phyloP scores from a whole-genome alignment of 768 basidiomycete species.

The Leccinum rimulosum region DNA sequence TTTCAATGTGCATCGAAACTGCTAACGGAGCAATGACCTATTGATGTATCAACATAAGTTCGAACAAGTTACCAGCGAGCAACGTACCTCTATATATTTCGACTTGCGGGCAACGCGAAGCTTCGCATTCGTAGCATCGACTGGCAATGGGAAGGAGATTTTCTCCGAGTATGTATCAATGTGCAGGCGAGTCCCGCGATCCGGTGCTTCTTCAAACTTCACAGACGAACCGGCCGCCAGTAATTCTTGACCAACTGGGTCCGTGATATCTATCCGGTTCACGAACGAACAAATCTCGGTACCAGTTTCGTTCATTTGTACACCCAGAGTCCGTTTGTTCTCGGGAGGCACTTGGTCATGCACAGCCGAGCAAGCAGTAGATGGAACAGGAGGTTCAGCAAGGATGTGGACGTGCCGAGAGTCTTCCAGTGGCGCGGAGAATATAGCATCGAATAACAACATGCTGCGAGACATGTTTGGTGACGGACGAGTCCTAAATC shows the following conservation, averaged over 20 bases:
- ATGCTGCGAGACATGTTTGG: neutral
- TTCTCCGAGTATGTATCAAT: conserved; percentile 21
- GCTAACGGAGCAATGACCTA: conserved; percentile 23
- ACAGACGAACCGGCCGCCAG: conserved; percentile 19
- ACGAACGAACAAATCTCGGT: conserved; percentile 19
- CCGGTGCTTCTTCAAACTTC: conserved; percentile 11
- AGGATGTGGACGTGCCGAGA: conserved; percentile 25
- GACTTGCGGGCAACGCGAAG: conserved; percentile 55
- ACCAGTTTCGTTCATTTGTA: conserved; percentile 15
- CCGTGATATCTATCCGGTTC: conserved; percentile 21
- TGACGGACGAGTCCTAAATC: conserved; percentile 21
- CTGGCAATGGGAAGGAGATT: conserved; percentile 44
- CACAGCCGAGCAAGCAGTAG: conserved; percentile 1
- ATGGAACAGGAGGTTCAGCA: conserved; percentile 17
- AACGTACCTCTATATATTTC: conserved; percentile 41
- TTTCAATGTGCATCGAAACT: conserved; percentile 14
- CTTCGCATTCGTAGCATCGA: conserved; percentile 36
- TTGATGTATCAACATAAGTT: neutral
- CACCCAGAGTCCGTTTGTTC: conserved; percentile 13
- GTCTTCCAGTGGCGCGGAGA: conserved; percentile 17
- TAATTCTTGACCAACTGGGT: conserved; percentile 18
- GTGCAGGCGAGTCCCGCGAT: conserved; percentile 2
- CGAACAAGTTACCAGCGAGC: neutral
- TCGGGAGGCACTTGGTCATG: conserved; percentile 2
- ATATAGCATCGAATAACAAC: conserved; percentile 17